Percentiles rank a stretch among this genome's conserved stretches.
Conservation (phyloP, 352 stramenopile species). For the Globisporangium canariense region DNA sequence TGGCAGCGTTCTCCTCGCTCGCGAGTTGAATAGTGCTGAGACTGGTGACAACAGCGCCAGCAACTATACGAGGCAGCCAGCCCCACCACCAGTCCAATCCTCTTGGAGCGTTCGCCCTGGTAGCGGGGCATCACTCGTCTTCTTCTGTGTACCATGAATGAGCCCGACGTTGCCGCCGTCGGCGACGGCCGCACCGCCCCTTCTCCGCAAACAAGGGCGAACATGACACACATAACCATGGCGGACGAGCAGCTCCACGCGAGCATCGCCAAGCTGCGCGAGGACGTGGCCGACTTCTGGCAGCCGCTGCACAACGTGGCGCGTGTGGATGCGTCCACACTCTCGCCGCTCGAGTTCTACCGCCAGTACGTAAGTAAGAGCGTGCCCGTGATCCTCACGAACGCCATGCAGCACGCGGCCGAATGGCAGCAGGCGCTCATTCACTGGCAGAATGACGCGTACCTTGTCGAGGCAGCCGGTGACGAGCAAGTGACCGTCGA, state of each 20-base stretch:
- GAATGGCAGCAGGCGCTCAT: constrained; percentile 48
- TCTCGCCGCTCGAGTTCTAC: constrained; percentile 63
- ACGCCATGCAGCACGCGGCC: constrained; percentile 46
- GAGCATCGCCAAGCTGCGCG: constrained; percentile 38
- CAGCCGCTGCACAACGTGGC: constrained; percentile 46
- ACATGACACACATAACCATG: not conserved
- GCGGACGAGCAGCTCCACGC: constrained; percentile 6
- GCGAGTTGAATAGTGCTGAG: no score
- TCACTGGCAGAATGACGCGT: constrained; percentile 53
- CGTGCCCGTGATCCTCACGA: constrained; percentile 69
- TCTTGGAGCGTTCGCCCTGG: no score
- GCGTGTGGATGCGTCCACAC: constrained; percentile 39
- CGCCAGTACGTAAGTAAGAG: constrained; percentile 73
- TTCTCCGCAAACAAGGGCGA: no score
- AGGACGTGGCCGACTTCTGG: constrained; percentile 76
- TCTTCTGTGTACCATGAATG: no score
- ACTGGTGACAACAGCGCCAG: no score
- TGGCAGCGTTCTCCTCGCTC: no score
- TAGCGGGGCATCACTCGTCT: no score
- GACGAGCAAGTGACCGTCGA: constrained; percentile 59
- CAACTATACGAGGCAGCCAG: no score
- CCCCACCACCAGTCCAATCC: no score
- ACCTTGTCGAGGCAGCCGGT: constrained; percentile 47
- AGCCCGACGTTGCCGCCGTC: no score
- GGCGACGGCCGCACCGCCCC: no score